Percentiles rank a stretch among this genome's conserved stretches.
phyloP scores from a whole-genome alignment of 768 basidiomycete genomes.

The Sistotremastrum suecicum region DNA sequence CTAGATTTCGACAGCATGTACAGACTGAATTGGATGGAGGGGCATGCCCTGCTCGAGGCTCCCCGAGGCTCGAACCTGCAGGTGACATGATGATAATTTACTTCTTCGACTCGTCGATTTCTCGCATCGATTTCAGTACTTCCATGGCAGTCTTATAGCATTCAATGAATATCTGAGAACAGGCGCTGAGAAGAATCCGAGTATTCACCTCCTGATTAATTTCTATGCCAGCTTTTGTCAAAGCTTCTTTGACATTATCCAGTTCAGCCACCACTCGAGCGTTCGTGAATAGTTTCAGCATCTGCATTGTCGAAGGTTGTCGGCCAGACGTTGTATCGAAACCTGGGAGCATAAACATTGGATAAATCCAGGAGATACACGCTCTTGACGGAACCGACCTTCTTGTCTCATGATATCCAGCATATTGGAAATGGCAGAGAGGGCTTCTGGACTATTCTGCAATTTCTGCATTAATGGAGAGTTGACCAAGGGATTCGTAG shows the following conservation, averaged over 20 bases:
- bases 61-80: no score
- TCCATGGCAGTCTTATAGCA: no score
- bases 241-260: slow-evolving; percentile 24
- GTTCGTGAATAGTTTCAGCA: slow-evolving; percentile 40
- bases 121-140: no score
- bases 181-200: not conserved
- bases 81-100: no score
- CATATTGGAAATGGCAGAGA: slow-evolving; percentile 33
- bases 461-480: slow-evolving; percentile 34
- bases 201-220: slow-evolving; percentile 36
- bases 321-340: slow-evolving; percentile 30
- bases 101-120: no score
- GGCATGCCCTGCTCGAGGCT: no score
- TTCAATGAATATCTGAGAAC: no score
- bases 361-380: not conserved
- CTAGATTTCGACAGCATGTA: no score
- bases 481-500: slow-evolving; percentile 22
- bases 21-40: no score
- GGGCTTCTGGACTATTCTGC: slow-evolving; percentile 32
- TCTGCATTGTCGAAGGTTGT: slow-evolving; percentile 33
- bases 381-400: slow-evolving; percentile 19
- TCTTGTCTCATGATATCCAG: slow-evolving; percentile 30
- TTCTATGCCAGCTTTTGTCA: slow-evolving; percentile 50
- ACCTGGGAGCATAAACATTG: slow-evolving; percentile 20
- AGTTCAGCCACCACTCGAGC: slow-evolving; percentile 9